Evolutionary conservation across 768 basidiomycete genomes (phyloP), one percentile per base, ranked within the genome.

Genomic region (Obba rivulosa): DNA sequence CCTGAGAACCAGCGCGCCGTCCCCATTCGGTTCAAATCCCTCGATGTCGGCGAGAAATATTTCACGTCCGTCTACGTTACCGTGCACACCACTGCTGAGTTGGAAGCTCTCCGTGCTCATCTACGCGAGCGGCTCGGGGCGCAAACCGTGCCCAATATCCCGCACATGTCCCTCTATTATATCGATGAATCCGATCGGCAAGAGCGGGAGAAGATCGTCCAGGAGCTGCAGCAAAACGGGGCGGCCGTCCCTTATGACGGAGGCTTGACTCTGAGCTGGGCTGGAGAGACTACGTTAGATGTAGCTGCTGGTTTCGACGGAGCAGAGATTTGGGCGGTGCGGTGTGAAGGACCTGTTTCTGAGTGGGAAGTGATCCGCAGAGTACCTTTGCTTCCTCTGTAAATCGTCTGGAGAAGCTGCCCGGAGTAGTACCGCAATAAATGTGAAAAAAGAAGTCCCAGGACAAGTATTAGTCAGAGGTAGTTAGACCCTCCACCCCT

Each of bases 81-180:
- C 0, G 66, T 84, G 56, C 61, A 67, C 31, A 71, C 66, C 7
- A 70, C 78, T 1, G 43, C 44, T 21, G 43, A 70, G 23, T 67
- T 90, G 17, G 50, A 62, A 21, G 59, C 58, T 17, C 62, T 90
- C 25, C 83, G 83, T 54, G 62, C 55, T 24, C 56, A 69, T 24
- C 66, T 88, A 23, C 70, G 77, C 46, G 56, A 58, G 4, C 55
- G 58, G 20, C 55, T 75, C n/a, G 58, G 57, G 4, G 49, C 73
- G 20, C 60, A 62, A 4, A 66, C 73, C 20, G 80, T 84, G 1
- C 83, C 85, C 0, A 64, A 69, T 31, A 85, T 78, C 52, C 83
- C 87, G 7, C 88, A 91, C 62, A 52, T 88, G 53, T 90, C 88
- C 31, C 56, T 91, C 50, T 82, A 77, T 57, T 91, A 91, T 59